Conservation (phyloP, 257 asterid genomes). For the Ocimum tenuiflorum region DNA sequence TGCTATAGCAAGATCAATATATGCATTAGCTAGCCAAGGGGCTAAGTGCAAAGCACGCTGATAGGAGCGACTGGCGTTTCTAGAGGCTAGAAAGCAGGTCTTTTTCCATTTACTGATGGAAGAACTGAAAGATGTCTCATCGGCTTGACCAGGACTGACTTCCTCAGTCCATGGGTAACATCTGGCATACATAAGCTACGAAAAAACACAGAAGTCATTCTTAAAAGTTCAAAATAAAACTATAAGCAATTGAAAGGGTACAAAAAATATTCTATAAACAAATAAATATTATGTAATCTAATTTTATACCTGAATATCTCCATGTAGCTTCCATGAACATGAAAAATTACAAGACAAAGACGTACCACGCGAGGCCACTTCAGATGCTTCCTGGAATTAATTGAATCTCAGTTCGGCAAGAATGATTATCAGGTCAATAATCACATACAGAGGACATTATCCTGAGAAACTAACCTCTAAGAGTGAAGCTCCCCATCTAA, state of each 20-base stretch:
- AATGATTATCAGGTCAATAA: slow-evolving; percentile 13
- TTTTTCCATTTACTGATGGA: slow-evolving; percentile 71
- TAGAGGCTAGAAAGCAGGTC: slow-evolving; percentile 61
- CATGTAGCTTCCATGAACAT: slow-evolving; percentile 88
- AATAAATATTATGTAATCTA: not conserved
- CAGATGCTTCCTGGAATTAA: slow-evolving; percentile 74
- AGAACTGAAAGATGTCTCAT: slow-evolving; percentile 48
- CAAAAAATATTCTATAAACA: not conserved
- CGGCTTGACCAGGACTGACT: slow-evolving; percentile 29
- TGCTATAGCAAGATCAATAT: slow-evolving; percentile 75
- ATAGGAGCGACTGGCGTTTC: slow-evolving; percentile 61
- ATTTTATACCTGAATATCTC: slow-evolving; percentile 79
- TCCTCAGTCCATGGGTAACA: slow-evolving; percentile 84
- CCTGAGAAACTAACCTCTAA: slow-evolving; percentile 61
- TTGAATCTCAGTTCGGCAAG: slow-evolving; percentile 20
- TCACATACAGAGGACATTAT: slow-evolving; percentile 11
- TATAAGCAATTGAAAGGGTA: not conserved
- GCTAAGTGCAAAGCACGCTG: slow-evolving; percentile 88
- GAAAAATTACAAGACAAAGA: slow-evolving; percentile 60
- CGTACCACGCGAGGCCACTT: slow-evolving; percentile 48
- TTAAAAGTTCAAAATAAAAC: slow-evolving; percentile 14
- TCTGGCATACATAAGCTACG: slow-evolving; percentile 77
- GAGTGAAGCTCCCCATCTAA: slow-evolving; percentile 81
- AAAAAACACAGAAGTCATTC: slow-evolving; percentile 21
- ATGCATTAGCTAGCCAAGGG: slow-evolving; percentile 87